Evolutionary conservation across 257 asterid genomes (phyloP), one percentile per base, ranked within the genome.

Genomic region (Plantago elongata): DNA sequence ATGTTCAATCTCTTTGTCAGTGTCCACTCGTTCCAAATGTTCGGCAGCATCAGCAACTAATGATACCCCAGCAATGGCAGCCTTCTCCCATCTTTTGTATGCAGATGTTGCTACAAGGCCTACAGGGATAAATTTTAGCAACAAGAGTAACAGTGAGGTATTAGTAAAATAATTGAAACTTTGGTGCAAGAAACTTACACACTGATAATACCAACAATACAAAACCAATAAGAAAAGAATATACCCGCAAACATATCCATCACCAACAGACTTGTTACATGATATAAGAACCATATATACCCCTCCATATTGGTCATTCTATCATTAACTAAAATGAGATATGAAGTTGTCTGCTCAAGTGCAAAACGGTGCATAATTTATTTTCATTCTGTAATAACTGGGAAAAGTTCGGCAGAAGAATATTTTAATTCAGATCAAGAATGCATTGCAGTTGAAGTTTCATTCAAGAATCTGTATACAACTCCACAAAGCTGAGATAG

Each of bases 41-140:
- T 87, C 99, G 18, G 99, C 99, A 70, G 99, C 99, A 80, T 85
- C 97, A 70, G 99, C 99, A 66, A 93, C 99, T 83, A 93, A 80
- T 18, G 97, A 89, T 54, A 93, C 99, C 64, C 97, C 99, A 60
- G 99, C 97, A 71, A 90, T 87, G 64, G 99, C 99, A 78, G 97
- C 99, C 69, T 87, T 90, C 85, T 93, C 99, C 99, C 99, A 93
- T 78, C 84, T 83, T 81, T 83, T 90, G 75, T 84, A 93, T 38
- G 99, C 97, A 75, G 96, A 86, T 63, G 84, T 63, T 40, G 97
- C 79, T 61, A 74, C 83, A 70, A 75, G 75, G 66, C 84, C 94
- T 85, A 48, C 12, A 68, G 68, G 60, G 50, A 70, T 12, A 67
- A 30, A 68, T 75, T 66, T 46, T 58, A 43, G 68, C 58, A 68